These are phyloP conservation scores for Fragaria vesca DNA, from an alignment of 306 rosid genomes.

Conservation along the genomic window DNA sequence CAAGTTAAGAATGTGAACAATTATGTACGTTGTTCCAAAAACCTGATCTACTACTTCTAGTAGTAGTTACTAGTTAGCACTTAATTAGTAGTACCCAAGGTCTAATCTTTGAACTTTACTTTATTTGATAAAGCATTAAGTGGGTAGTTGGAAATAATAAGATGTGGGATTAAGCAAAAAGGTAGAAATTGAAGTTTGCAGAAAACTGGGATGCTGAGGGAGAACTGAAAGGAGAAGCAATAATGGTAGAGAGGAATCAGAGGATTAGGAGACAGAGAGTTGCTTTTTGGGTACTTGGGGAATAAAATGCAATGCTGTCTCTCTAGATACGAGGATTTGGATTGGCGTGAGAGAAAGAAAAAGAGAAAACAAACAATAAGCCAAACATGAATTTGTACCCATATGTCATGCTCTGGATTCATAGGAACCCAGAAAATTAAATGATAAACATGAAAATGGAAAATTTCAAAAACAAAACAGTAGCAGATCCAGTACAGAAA, in stretches of 20 bases:
- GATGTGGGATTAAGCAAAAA: slow-evolving; percentile 59
- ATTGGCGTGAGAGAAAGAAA: slow-evolving; percentile 40
- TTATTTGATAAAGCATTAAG: slow-evolving; percentile 37
- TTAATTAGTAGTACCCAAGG: background rate
- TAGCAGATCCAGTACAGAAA: background rate
- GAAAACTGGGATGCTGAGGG: slow-evolving; percentile 21
- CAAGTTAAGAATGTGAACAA: slow-evolving; percentile 33
- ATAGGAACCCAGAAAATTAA: slow-evolving; percentile 6
- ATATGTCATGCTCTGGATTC: slow-evolving; percentile 6
- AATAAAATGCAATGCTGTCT: slow-evolving; percentile 75
- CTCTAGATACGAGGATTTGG: slow-evolving; percentile 68
- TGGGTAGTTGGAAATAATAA: slow-evolving; percentile 51
- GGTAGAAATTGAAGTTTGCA: slow-evolving; percentile 42
- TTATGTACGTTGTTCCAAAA: too few species aligned
- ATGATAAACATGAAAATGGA: slow-evolving; percentile 28
- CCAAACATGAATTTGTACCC: slow-evolving; percentile 14
- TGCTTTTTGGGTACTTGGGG: slow-evolving; percentile 95
- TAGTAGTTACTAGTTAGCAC: too few species aligned
- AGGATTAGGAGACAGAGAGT: slow-evolving; percentile 78
- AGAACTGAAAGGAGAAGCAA: slow-evolving; percentile 40
- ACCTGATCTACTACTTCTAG: too few species aligned
- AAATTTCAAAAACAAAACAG: background rate
- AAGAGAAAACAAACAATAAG: slow-evolving; percentile 15
- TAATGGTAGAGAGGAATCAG: slow-evolving; percentile 55
- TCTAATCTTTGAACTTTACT: slow-evolving; percentile 27